phyloP scores from a whole-genome alignment of 176 grass and related monocot genomes.

The maize (Zea mays) region Zm-B73-REFERENCE-NAM-5.0 NC_050100.1:204047001-204047500 shows the following conservation, averaged over 20 bases:
- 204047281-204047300: constrained; percentile 15
- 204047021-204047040: too few species aligned
- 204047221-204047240: background rate
- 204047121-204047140: too few species aligned
- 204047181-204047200: background rate
- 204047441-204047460: background rate
- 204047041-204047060: too few species aligned
- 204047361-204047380: background rate
- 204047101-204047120: too few species aligned
- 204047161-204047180: background rate
- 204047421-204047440: background rate
- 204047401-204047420: background rate
- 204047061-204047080: too few species aligned
- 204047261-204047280: background rate
- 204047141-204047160: too few species aligned
- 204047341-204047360: constrained; percentile 3
- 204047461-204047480: too few species aligned
- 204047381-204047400: background rate
- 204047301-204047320: background rate
- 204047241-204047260: background rate
- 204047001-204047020: too few species aligned
- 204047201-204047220: background rate
- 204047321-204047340: background rate
- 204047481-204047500: too few species aligned
- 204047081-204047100: too few species aligned